phyloP scores from a whole-genome alignment of 371 early-diverging fungal species.

The Chytridium lagenaria region DNA sequence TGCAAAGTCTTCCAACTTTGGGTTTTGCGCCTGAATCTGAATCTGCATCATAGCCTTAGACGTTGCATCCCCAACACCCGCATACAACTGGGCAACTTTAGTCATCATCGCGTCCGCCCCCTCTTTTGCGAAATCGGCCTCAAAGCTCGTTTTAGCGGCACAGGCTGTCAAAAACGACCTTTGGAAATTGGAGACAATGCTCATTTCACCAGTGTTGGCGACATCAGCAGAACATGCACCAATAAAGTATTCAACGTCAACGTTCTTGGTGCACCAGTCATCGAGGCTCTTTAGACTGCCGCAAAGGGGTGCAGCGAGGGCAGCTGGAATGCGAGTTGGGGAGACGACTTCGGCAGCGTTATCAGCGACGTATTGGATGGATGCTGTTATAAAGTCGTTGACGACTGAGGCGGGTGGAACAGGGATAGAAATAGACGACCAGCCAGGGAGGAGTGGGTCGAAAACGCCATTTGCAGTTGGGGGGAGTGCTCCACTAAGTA shows the following conservation, averaged over 20 bases:
- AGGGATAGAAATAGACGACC: too few relatives aligned
- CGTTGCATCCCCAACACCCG: too few relatives aligned
- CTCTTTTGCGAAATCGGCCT: neutral
- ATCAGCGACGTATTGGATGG: too few relatives aligned
- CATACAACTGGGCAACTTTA: too few relatives aligned
- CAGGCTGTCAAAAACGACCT: constrained; percentile 2
- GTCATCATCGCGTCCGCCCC: neutral
- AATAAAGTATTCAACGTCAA: neutral
- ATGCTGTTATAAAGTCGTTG: too few relatives aligned
- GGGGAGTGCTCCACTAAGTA: neutral
- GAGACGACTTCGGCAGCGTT: too few relatives aligned
- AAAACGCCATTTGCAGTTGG: neutral
- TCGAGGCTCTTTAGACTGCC: neutral
- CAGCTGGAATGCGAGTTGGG: too few relatives aligned
- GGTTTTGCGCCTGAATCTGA: too few relatives aligned
- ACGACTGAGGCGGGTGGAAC: too few relatives aligned
- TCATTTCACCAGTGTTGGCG: neutral
- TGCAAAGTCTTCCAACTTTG: too few relatives aligned
- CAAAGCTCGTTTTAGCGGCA: neutral
- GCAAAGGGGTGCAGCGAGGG: too few relatives aligned
- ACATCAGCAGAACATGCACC: neutral
- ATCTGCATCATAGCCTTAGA: too few relatives aligned
- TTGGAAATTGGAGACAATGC: neutral
- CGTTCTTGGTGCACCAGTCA: neutral
- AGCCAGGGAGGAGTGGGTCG: neutral